Conservation (phyloP, 176 grass and related monocot species). For the Oryza meridionalis region DNA sequence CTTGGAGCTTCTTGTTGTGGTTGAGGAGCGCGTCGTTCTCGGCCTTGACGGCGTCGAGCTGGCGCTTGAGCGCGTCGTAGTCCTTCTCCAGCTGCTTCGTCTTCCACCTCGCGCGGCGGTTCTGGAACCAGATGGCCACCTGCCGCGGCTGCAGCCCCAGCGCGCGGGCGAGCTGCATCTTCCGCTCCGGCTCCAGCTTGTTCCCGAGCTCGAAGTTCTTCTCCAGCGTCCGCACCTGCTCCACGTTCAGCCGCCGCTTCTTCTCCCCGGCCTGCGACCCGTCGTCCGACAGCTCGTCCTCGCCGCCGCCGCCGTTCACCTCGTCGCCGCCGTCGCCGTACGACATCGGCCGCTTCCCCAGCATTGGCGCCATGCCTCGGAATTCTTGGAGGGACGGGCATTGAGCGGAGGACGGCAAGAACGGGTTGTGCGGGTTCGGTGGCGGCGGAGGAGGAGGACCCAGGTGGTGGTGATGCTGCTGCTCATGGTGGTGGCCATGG, state of each 20-base stretch:
- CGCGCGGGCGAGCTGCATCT: slow-evolving; percentile 77
- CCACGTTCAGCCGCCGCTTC: slow-evolving; percentile 93
- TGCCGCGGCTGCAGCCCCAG: slow-evolving; percentile 82
- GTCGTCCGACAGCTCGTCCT: slow-evolving; percentile 92
- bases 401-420: slow-evolving; percentile 53
- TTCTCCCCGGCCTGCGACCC: slow-evolving; percentile 86
- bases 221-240: slow-evolving; percentile 95
- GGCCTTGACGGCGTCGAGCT: slow-evolving; percentile 78
- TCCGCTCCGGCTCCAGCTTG: slow-evolving; percentile 90
- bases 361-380: slow-evolving; percentile 66
- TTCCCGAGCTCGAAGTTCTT: slow-evolving; percentile 95
- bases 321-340: slow-evolving; percentile 48
- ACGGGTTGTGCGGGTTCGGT: slow-evolving; percentile 48
- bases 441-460: slow-evolving; percentile 18
- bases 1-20: slow-evolving; percentile 91
- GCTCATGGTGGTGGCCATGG: slow-evolving; percentile 32
- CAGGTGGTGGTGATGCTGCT: slow-evolving; percentile 35
- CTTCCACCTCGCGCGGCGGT: slow-evolving; percentile 87
- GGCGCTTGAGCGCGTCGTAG: slow-evolving; percentile 76
- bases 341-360: slow-evolving; percentile 79
- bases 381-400: slow-evolving; percentile 82
- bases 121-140: slow-evolving; percentile 97
- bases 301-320: slow-evolving; percentile 33
- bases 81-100: slow-evolving; percentile 96
- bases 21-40: slow-evolving; percentile 77